A percentile compares a stretch with the other conserved stretches of the same genome.
Evolutionary conservation across 148 eudicot genomes (phyloP).

Genomic region (Amaranthus hypochondriacus): DNA sequence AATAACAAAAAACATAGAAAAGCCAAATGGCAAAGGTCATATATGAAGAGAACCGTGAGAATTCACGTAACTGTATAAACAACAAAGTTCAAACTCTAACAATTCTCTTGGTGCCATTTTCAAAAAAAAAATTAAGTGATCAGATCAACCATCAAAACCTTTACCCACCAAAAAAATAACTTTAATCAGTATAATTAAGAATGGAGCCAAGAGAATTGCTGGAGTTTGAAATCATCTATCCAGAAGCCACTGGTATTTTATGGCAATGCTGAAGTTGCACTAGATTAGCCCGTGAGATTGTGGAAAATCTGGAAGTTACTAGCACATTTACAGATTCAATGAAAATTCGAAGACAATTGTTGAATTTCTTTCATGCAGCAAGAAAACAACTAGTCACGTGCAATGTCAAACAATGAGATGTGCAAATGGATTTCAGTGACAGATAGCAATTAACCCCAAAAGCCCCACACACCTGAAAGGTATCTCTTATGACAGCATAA

Average conservation of each 20-base stretch:
- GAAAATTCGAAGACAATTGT: background rate
- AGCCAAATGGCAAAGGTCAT: too few species aligned
- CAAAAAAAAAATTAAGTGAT: background rate
- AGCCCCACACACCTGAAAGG: constrained; percentile 61
- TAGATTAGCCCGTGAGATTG: too few species aligned
- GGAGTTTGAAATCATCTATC: too few species aligned
- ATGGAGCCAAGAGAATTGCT: background rate
- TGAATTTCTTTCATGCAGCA: background rate
- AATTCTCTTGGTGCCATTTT: background rate
- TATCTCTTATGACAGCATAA: constrained; percentile 58
- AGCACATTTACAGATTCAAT: background rate
- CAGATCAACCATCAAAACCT: background rate
- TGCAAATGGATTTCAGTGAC: background rate
- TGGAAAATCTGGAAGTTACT: background rate
- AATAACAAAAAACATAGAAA: background rate
- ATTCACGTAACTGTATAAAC: too few species aligned
- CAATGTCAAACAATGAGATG: background rate
- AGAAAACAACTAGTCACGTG: background rate
- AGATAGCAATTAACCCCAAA: constrained; percentile 1
- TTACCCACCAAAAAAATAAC: background rate
- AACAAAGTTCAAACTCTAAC: background rate
- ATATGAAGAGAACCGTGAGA: too few species aligned
- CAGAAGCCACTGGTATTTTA: too few species aligned
- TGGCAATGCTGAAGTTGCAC: too few species aligned
- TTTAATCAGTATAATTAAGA: background rate